These are phyloP conservation scores for Lasiosphaeria ovina DNA, from an alignment of 495 filamentous ascomycete genomes.

Conservation along the genomic window DNA sequence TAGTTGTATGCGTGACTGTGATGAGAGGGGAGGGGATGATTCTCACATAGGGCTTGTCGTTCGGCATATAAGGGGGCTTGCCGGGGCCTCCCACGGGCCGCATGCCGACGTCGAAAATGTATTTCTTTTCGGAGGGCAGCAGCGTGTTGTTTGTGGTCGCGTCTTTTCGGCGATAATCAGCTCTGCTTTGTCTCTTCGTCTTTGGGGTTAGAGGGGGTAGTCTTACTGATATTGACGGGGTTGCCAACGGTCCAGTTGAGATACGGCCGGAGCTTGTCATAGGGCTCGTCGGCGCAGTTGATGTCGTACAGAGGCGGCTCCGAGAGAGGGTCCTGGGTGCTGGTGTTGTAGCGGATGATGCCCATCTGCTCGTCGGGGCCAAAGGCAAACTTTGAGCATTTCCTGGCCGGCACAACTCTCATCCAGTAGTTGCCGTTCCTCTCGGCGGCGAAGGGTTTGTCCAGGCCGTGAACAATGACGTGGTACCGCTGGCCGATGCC, in stretches of 20 bases:
- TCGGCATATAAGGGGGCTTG: conserved; percentile 10
- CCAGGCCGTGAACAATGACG: conserved; percentile 56
- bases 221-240: conserved; percentile 16
- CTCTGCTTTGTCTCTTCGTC: background rate
- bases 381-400: conserved; percentile 13
- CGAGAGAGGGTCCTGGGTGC: conserved; percentile 12
- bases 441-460: conserved; percentile 21
- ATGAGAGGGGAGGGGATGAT: background rate
- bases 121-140: conserved; percentile 8
- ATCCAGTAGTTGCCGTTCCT: conserved; percentile 52
- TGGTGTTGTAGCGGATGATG: conserved; percentile 12
- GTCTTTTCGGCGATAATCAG: background rate
- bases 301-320: conserved; percentile 13
- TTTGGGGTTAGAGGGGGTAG: background rate
- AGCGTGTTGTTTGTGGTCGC: background rate
- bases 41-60: conserved; percentile 10
- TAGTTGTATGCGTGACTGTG: background rate
- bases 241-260: conserved; percentile 12
- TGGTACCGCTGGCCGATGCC: conserved; percentile 56
- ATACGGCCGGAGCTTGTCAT: conserved; percentile 9
- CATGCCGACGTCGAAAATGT: conserved; percentile 19
- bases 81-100: conserved; percentile 11
- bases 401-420: background rate
- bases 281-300: conserved; percentile 17
- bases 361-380: conserved; percentile 20